Conservation (phyloP, 441 rosid genomes). For the Adansonia rubrostipa region DNA sequence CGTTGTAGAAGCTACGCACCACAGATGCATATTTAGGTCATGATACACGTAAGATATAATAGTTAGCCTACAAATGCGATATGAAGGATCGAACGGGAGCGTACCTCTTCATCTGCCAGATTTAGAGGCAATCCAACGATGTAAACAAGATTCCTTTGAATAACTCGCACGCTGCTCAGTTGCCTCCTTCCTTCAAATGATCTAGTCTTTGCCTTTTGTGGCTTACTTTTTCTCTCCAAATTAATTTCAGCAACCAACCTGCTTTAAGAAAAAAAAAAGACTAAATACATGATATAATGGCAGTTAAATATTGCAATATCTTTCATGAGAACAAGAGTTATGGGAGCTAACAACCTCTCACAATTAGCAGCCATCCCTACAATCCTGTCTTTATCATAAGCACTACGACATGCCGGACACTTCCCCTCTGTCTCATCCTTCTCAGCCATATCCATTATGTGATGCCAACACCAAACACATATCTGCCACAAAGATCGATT, state of each 20-base stretch:
- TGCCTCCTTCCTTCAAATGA: slow-evolving; percentile 63
- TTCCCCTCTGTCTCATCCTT: slow-evolving; percentile 63
- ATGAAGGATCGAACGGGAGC: neutral
- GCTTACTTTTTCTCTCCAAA: slow-evolving; percentile 54
- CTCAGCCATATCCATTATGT: slow-evolving; percentile 74
- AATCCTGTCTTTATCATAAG: slow-evolving; percentile 69
- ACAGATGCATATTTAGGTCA: slow-evolving; percentile 15
- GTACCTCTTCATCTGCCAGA: slow-evolving; percentile 66
- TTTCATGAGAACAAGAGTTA: slow-evolving; percentile 25
- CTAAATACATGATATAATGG: slow-evolving; percentile 6
- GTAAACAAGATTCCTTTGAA: slow-evolving; percentile 70
- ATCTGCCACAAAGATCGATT: slow-evolving; percentile 47
- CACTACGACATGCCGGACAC: slow-evolving; percentile 69
- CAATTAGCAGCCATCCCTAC: slow-evolving; percentile 63
- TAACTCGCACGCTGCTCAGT: slow-evolving; percentile 61
- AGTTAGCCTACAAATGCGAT: neutral
- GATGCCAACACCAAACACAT: slow-evolving; percentile 85
- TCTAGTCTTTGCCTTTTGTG: slow-evolving; percentile 57
- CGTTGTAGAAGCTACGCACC: slow-evolving; percentile 56
- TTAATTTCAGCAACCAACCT: slow-evolving; percentile 58
- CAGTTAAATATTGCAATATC: slow-evolving; percentile 29
- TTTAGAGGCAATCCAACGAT: slow-evolving; percentile 66
- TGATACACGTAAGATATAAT: neutral
- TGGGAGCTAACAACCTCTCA: slow-evolving; percentile 47
- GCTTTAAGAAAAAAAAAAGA: neutral